phyloP scores from a whole-genome alignment of 73 alveolate species.

The Tetrahymena elliotti region DNA sequence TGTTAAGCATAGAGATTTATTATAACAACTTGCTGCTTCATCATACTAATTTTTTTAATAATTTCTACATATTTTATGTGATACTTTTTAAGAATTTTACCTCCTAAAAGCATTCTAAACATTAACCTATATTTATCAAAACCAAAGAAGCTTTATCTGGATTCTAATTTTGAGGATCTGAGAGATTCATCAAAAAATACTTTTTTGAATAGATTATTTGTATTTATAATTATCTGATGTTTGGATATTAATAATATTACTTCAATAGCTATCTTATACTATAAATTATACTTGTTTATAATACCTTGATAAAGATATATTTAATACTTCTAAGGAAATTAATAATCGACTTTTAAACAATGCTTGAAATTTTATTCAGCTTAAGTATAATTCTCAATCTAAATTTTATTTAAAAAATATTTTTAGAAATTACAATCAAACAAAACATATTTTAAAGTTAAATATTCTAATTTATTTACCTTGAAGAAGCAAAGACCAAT shows the following conservation, averaged over 20 bases:
- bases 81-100: background rate
- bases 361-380: background rate
- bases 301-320: background rate
- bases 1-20: background rate
- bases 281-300: background rate
- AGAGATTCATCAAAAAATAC: background rate
- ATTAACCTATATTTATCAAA: background rate
- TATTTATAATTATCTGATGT: background rate
- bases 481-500: background rate
- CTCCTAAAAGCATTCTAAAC: background rate
- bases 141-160: background rate
- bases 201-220: background rate
- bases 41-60: background rate
- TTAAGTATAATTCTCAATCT: background rate
- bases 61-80: background rate
- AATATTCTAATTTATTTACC: background rate
- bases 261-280: background rate
- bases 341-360: background rate
- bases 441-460: too few species aligned
- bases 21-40: background rate
- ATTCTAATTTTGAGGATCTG: background rate
- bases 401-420: background rate
- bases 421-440: too few species aligned
- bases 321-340: background rate
- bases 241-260: background rate